Conservation (phyloP, 768 basidiomycete genomes). For the Pisolithus sp. region DNA sequence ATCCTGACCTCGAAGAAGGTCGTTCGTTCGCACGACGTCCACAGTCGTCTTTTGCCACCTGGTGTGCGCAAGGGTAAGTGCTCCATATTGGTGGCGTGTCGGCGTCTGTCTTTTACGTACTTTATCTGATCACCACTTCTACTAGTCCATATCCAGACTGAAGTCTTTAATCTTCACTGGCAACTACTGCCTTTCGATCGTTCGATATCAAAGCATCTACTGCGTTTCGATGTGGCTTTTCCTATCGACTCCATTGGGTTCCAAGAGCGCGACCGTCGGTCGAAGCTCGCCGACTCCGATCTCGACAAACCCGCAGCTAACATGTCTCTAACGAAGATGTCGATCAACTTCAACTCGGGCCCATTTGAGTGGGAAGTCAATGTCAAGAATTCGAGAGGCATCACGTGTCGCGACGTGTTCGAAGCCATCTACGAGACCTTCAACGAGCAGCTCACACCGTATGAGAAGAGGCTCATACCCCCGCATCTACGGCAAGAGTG, state of each 20-base stretch:
- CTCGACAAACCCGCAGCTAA: conserved; percentile 39
- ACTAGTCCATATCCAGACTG: conserved; percentile 34
- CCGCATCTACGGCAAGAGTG: conserved; percentile 25
- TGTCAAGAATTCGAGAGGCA: conserved; percentile 36
- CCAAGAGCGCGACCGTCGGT: conserved; percentile 17
- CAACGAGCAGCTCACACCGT: conserved; percentile 36
- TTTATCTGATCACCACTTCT: conserved; percentile 25
- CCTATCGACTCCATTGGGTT: conserved; percentile 29
- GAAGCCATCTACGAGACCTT: conserved; percentile 48
- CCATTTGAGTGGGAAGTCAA: conserved; percentile 36
- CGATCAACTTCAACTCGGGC: conserved; percentile 36
- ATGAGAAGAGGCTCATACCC: conserved; percentile 35
- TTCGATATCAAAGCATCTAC: conserved; percentile 27
- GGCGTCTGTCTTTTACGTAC: conserved; percentile 11
- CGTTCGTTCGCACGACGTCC: conserved; percentile 17
- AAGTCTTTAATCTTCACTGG: conserved; percentile 42
- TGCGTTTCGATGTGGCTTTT: conserved; percentile 49
- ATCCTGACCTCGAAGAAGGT: conserved; percentile 16
- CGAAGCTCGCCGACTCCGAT: conserved; percentile 31
- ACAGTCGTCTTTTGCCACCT: conserved; percentile 6
- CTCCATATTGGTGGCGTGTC: background rate
- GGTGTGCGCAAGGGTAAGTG: conserved; percentile 23
- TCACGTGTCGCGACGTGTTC: conserved; percentile 55
- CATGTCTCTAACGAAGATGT: conserved; percentile 41
- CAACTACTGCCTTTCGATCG: conserved; percentile 37